Evolutionary conservation across 768 basidiomycete species (phyloP), one percentile per base, ranked within the genome.

Genomic region (Mycena amicta): DNA sequence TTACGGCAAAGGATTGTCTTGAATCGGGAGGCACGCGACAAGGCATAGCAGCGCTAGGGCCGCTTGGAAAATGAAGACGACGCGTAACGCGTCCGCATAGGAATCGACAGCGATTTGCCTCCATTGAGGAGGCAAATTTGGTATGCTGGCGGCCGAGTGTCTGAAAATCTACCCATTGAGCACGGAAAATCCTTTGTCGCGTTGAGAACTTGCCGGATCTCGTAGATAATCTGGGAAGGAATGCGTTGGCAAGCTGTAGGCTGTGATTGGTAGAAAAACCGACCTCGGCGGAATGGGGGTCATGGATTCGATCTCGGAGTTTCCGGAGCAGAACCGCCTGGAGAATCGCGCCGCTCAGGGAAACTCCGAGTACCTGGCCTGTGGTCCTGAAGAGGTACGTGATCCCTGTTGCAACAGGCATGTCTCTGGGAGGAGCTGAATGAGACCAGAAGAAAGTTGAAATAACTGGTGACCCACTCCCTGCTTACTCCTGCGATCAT

Each of bases 351-450:
- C 93, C 92, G 65, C 87, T 88, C 46, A 95, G 76, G 66, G 92
- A 91, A 53, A 99, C 96, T 31, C 96, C 97, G 54, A 98, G 81
- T 23, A 97, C 97, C 77, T 98, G 96, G 2, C 95, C 95, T 18
- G 92, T 90, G 6, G 93, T 95, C 62, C 95, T 80, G 79, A 95
- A 96, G 47, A 97, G 80, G 73, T 98, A 98, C 29, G 91, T 92
- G 66, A 95, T 49, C 6, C 47, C 47, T 4, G 47, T 49, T 15
- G 47, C 47, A n/a, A 49, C 47, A 26, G 47, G 47, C 47, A 49
- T 49, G 26, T 49, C 47, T 29, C 94, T 96, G 65, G 18, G 53
- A 33, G 33, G 50, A 33, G 50, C 50, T 51, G 45, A 31, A 37
- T 22, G 26, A 55, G 47, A 52, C 49, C 46, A 50, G n/a, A n/a